Base-by-base conservation (phyloP, 305 asterid genomes). In the Striga hermonthica region DNA sequence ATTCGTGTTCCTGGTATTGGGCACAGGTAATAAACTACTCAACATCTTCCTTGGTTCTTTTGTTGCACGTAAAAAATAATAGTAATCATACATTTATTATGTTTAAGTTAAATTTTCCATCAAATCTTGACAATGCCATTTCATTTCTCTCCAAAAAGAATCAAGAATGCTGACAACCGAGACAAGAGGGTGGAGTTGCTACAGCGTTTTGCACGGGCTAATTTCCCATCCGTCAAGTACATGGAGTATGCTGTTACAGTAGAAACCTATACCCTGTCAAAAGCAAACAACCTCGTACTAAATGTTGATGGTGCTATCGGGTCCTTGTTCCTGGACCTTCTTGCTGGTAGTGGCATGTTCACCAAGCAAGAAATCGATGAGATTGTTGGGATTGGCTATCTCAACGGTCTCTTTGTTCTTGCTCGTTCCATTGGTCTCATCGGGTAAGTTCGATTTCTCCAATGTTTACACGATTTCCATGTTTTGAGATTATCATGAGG, bases 401-500 rank as follows among this genome's bases (percentile, higher is more conserved):
- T 93, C 63, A 93, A 93, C 34, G 99, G 99, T 62, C 99, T 93
- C 74, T 93, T 93, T 47, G 99, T 93, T 63, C 81, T 93, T 47
- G 99, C 99, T 57, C 99, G 99, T 78, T 88, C 99, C 77, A 88
- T 93, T 76, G 99, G 99, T 81, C 96, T 93, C 79, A 93, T 93
- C 50, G 99, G 99, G 99, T 93, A 68, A 82, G 96, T 78, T 74
- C 11, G 4, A 41, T 62, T 52, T 9, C 31, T 53, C 22, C 31
- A 47, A 35, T 40, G 8, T 54, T 60, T 22, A 15, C 13, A 16
- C 35, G 31, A 37, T 22, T 36, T 39, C 41, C 49, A 14, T 41
- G 0, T 31, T 15, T 40, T 50, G 9, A 49, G 14, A 4, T 13
- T 49, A 13, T 22, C 56, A 14, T 53, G 28, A 16, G 54, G 54